Conservation (phyloP, 306 rosid genomes). For the Hippophae rhamnoides region DNA sequence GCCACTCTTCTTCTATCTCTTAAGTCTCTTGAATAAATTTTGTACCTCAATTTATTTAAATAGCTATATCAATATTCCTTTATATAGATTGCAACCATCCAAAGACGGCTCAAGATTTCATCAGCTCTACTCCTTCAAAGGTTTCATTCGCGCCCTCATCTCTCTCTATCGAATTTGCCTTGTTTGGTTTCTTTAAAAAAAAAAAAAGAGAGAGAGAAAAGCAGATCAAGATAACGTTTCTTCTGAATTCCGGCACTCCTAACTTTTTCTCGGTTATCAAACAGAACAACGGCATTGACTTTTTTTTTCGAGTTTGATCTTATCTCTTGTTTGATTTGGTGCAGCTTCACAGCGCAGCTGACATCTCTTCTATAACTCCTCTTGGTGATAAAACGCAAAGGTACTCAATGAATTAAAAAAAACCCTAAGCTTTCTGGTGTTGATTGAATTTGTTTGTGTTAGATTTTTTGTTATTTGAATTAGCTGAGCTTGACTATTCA, state of each 20-base stretch:
- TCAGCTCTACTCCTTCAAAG: constrained; percentile 68
- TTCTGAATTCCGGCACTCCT: background rate
- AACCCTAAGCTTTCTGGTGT: background rate
- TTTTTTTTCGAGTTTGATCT: background rate
- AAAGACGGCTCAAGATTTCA: constrained; percentile 70
- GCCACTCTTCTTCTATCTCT: background rate
- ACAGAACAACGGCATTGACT: background rate
- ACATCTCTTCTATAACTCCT: constrained; percentile 38
- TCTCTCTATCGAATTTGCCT: constrained; percentile 2
- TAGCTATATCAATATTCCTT: constrained; percentile 14
- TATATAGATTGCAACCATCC: constrained; percentile 83
- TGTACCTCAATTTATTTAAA: constrained; percentile 2
- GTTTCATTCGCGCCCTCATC: constrained; percentile 23
- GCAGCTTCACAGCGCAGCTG: constrained; percentile 47
- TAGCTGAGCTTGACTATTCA: background rate
- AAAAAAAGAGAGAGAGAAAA: constrained; percentile 4
- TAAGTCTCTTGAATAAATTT: background rate
- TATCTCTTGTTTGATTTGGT: constrained; percentile 2
- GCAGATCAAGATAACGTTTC: constrained; percentile 16
- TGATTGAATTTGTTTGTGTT: background rate
- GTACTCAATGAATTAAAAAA: constrained; percentile 22
- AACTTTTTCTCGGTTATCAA: no score
- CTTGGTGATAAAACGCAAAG: constrained; percentile 49
- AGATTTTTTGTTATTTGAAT: constrained; percentile 1
- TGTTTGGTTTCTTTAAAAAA: no score